A percentile compares a stretch with the other conserved stretches of the same genome.
Evolutionary conservation across 2,329 filamentous ascomycete species (phyloP).

Genomic region (Cordyceps fumosorosea): DNA sequence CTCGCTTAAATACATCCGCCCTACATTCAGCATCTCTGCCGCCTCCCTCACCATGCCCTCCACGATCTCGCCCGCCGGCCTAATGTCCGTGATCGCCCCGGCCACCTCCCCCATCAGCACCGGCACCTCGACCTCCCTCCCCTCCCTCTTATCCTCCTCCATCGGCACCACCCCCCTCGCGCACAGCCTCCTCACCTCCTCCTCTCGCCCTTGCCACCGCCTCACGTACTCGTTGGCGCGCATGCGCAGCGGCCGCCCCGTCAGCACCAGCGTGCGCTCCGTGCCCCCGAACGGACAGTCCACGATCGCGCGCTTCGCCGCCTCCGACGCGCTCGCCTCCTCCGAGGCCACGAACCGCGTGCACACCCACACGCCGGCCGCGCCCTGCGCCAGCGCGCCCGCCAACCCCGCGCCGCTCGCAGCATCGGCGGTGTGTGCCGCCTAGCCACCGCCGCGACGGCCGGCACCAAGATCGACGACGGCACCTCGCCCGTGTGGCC

Average conservation of each 20-base stretch:
- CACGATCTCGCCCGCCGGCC: constrained; percentile 77
- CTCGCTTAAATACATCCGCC: constrained; percentile 50
- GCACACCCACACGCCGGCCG: constrained; percentile 85
- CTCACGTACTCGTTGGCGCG: constrained; percentile 77
- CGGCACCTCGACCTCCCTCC: constrained; percentile 75
- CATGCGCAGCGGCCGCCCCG: constrained; percentile 73
- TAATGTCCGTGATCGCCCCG: constrained; percentile 65
- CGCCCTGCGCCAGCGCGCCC: constrained; percentile 78
- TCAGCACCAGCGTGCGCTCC: constrained; percentile 72
- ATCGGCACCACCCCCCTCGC: constrained; percentile 73
- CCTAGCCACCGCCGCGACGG: constrained; percentile 75
- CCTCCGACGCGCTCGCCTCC: constrained; percentile 72
- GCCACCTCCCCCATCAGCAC: constrained; percentile 94
- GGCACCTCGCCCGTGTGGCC: constrained; percentile 87
- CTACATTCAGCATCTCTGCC: constrained; percentile 57
- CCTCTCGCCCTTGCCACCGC: constrained; percentile 69
- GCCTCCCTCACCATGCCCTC: constrained; percentile 81
- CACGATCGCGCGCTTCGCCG: constrained; percentile 81
- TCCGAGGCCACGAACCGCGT: constrained; percentile 83
- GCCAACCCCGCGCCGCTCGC: constrained; percentile 68
- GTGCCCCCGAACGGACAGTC: constrained; percentile 72
- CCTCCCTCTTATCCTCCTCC: constrained; percentile 73
- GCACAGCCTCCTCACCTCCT: constrained; percentile 69
- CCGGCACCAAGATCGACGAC: constrained; percentile 78
- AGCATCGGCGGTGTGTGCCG: constrained; percentile 63